Percentiles rank a stretch among this genome's conserved stretches.
phyloP scores from a whole-genome alignment of 495 filamentous ascomycete genomes.

The Pseudomonodictys pantanalensis region DNA sequence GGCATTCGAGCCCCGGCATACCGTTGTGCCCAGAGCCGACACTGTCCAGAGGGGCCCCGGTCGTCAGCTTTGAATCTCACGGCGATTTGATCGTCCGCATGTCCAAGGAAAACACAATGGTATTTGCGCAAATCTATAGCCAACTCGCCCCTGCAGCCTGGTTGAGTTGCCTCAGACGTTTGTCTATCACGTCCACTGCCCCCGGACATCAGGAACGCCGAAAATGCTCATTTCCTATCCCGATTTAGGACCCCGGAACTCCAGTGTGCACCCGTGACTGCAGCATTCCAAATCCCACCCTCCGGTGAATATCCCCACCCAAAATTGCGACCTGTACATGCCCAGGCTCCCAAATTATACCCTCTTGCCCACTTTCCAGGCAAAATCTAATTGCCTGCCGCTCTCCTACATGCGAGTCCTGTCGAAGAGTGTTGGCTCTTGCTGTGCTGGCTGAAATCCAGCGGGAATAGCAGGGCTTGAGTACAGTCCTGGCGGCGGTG shows the following conservation, averaged over 20 bases:
- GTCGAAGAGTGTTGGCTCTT: too few relatives aligned
- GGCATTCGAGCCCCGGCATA: neutral
- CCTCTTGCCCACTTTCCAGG: too few relatives aligned
- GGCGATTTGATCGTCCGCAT: constrained; percentile 1
- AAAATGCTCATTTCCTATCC: constrained; percentile 19
- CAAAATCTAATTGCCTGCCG: too few relatives aligned
- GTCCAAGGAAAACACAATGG: constrained; percentile 3
- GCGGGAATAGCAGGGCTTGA: too few relatives aligned
- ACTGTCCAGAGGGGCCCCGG: neutral
- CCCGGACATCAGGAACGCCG: constrained; percentile 5
- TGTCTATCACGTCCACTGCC: constrained; percentile 13
- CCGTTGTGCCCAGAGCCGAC: neutral
- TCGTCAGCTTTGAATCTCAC: neutral
- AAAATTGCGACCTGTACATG: constrained; percentile 2
- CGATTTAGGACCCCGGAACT: too few relatives aligned
- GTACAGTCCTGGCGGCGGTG: constrained; percentile 20
- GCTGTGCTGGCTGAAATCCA: neutral
- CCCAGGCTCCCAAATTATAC: too few relatives aligned
- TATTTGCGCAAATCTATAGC: constrained; percentile 24
- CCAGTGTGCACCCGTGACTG: constrained; percentile 2
- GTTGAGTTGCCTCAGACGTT: neutral
- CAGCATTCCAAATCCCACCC: constrained; percentile 1
- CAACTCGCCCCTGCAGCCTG: constrained; percentile 11
- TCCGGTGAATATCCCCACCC: too few relatives aligned
- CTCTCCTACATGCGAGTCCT: too few relatives aligned